Base-by-base conservation (phyloP, 345 rosid genomes). In the Euphorbia pulcherrima region DNA sequence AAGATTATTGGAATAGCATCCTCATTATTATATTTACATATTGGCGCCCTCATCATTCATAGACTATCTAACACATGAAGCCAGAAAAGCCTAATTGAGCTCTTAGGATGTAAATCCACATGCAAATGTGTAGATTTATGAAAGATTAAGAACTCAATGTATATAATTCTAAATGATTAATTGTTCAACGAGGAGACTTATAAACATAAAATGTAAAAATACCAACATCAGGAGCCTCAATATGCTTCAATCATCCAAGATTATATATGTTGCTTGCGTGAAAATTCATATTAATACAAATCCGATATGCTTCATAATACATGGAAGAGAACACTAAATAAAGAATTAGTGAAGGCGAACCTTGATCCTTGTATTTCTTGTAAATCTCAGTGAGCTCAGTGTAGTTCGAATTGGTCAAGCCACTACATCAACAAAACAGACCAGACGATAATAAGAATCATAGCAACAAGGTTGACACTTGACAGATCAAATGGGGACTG, bases 321-420 rank as follows among this genome's bases (percentile, higher is more conserved):
- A 33, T 33, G 21, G 50, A 61, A 20, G 14, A 4, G 35, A 58
- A 46, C 52, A 16, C 14, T 37, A 18, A 6, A 12, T 46, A 44
- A 59, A 6, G 50, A 21, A 8, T 39, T n/a, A 23, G 2, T n/a
- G 23, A 39, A 62, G 48, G 6, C 41, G 60, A 70, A 93, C 98
- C 99, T 79, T 92, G 83, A 61, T 79, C 83, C 81, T 90, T 94
- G 87, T 92, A 92, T 62, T 84, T 92, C 81, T 82, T 69, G 62
- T 94, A 94, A 71, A 94, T 23, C 81, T 86, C 75, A 35, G 84
- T 84, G 72, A 94, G 84, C 84, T 94, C 97, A 8, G 90, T 86
- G 81, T 94, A 94, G 77, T 92, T 89, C 2, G 99, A 89, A 72
- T 92, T 82, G 65, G 99, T 88, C 89, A 94, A 77, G 68, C 92